Evolutionary conservation across 805 yeast genomes (phyloP), one percentile per base, ranked within the genome.

Genomic region (Kodamaea jinghongensis): DNA sequence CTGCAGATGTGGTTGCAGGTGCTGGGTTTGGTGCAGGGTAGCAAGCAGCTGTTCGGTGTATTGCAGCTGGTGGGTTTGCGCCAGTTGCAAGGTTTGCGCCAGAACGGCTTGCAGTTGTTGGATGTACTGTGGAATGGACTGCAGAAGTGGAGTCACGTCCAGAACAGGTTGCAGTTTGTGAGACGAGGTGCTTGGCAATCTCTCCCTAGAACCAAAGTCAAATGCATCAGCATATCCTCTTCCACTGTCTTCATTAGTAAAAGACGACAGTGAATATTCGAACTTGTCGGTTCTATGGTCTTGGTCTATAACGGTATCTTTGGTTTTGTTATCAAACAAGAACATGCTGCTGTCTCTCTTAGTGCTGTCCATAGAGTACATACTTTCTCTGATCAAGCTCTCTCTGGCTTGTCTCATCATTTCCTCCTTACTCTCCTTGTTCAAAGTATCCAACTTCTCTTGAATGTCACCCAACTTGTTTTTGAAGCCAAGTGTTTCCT

Each of bases 401-500:
- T 43, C 44, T 30, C 49, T 38, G 10, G 49, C 45, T 11, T 34
- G 39, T 15, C 39, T 34, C 34, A 43, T 38, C 8, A 50, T 36
- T 29, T 48, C 48, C 14, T 41, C 47, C 28, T 45, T 48, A 14
- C 43, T 45, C 16, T 43, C 41, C 17, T 31, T 44, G 23, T 41
- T 47, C 39, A 42, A 42, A 12, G 28, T 32, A 27, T 44, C 49
- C 36, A 38, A 47, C 41, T 39, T 51, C 36, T 25, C 55, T 45
- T 39, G 51, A 60, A 47, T 39, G 61, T 54, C 28, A 44, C 52
- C 49, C 47, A 78, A 54, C 46, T 67, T 70, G 27, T 60, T 52
- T 44, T 76, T 82, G 54, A 80, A 79, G 14, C 64, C 61, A 4
- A 59, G 54, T 6, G 78, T 63, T 48, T 81, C 85, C 29, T 65